phyloP scores from a whole-genome alignment of 2,329 filamentous ascomycete species.

The Trematosphaeria pertusa region DNA sequence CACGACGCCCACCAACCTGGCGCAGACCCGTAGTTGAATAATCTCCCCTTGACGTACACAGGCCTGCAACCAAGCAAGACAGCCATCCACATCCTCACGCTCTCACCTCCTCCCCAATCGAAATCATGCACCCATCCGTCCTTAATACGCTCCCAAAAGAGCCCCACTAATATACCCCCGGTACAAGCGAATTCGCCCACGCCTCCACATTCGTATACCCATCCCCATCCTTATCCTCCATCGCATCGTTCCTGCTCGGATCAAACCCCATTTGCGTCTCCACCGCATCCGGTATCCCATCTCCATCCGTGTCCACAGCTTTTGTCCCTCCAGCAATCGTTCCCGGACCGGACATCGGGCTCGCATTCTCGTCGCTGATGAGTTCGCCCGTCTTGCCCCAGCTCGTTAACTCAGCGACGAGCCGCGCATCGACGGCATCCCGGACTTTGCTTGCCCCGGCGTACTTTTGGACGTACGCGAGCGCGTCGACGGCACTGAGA shows the following conservation, averaged over 20 bases:
- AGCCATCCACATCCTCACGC: too few species aligned
- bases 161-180: slow-evolving; percentile 30
- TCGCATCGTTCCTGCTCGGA: slow-evolving; percentile 45
- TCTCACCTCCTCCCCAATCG: too few species aligned
- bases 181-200: slow-evolving; percentile 59
- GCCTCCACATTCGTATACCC: slow-evolving; percentile 59
- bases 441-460: slow-evolving; percentile 55
- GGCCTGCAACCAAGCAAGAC: too few species aligned
- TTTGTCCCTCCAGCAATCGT: slow-evolving; percentile 48
- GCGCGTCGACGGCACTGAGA: slow-evolving; percentile 49
- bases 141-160: too few species aligned
- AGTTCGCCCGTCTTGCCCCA: slow-evolving; percentile 55
- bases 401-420: slow-evolving; percentile 55
- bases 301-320: slow-evolving; percentile 55
- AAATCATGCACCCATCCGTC: too few species aligned
- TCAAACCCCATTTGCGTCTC: slow-evolving; percentile 55
- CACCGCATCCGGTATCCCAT: slow-evolving; percentile 60
- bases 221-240: slow-evolving; percentile 49
- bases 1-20: too few species aligned
- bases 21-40: too few species aligned
- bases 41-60: too few species aligned
- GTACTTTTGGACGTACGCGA: slow-evolving; percentile 49
- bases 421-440: slow-evolving; percentile 53
- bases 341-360: slow-evolving; percentile 51
- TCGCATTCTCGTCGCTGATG: slow-evolving; percentile 55